Evolutionary conservation across 2,329 filamentous ascomycete genomes (phyloP), one percentile per base, ranked within the genome.

Genomic region (Colletotrichum tamarilloi): DNA sequence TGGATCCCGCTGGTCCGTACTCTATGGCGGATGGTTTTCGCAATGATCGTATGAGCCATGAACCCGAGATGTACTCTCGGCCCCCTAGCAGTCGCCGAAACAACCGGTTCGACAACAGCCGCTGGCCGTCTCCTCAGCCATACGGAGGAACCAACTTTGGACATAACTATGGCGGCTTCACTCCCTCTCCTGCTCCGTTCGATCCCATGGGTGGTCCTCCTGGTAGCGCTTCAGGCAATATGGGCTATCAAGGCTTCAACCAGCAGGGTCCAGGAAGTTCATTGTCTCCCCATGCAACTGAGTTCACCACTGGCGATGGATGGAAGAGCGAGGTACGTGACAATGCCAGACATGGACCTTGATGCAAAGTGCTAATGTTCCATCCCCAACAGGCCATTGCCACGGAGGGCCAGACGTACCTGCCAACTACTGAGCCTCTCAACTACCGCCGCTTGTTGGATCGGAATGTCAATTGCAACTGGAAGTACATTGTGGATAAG

Each of bases 401-500:
- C 24, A 80, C 87, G 0, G 90, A 93, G 74, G 89, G 88, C 30
- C 92, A 93, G 78, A 97, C 94, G 1, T 98, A 97, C 80, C 86
- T 98, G 32, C 92, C 94, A 12, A 93, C 95, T 4, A 93, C 94
- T 7, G 97, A 99, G 83, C 97, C 96, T 12, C 89, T 98, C 78
- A 98, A 99, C 84, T 99, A 98, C 80, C 95, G 97, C 74, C 95
- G 95, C 68, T 89, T 99, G 52, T 91, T 98, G 59, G 97, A 99
- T 80, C 95, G 95, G 80, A 98, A 96, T 81, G 95, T 97, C 83
- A 97, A 94, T 79, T 98, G 96, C 85, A 97, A 99, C 85, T 99
- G 96, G 97, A 97, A 97, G 85, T 98, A 98, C 82, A 98, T 99
- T 78, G 97, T 99, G 68, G 96, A 99, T 86, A 98, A 98, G 87